Base-by-base conservation (phyloP, 768 basidiomycete genomes). In the Megacollybia marginata region DNA sequence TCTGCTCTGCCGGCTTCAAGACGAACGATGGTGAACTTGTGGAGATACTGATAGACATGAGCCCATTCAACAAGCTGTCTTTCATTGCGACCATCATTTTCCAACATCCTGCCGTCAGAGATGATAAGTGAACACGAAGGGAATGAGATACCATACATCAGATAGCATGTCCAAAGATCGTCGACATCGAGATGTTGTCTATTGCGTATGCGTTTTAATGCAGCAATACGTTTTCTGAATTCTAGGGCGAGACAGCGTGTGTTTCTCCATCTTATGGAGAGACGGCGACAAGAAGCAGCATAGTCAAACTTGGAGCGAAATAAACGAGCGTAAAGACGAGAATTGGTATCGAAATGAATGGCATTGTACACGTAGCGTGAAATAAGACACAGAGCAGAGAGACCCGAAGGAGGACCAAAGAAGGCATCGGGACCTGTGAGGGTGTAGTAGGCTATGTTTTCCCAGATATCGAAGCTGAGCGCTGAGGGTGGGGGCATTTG, bases 151-250 rank as follows among this genome's bases (percentile, higher is more conserved):
- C 59, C 65, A 38, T 48, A 67, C 76, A 82, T 78, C 33, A 80
- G 49, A 53, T 75, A 79, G 10, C 65, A 70, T 15, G 68, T 73
- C 80, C 80, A 82, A 13, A 81, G 62, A 54, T 78, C 77, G 46
- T 75, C 67, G 31, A 49, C 45, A 23, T 51, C 47, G 28, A 61
- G 57, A 3, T 50, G 44, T 18, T 47, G 44, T 46, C 52, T 56
- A 9, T 47, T 50, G 46, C 70, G 69, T 49, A 82, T 71, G 49
- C 72, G 69, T 42, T 63, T 63, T 28, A 81, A 56, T 4, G 69
- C 65, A 20, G 44, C 36, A 56, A 68, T 74, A 16, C 76, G 69
- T 47, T 69, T 65, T 43, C 65, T 62, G 50, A 80, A 62, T 59
- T 80, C 79, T 16, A 46, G 54, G 9, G 74, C 67, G 8, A 77